Percentiles rank a stretch among this genome's conserved stretches.
These are phyloP conservation scores for Quercus alba DNA, from an alignment of 306 rosid species.

Conservation along the genomic window DNA sequence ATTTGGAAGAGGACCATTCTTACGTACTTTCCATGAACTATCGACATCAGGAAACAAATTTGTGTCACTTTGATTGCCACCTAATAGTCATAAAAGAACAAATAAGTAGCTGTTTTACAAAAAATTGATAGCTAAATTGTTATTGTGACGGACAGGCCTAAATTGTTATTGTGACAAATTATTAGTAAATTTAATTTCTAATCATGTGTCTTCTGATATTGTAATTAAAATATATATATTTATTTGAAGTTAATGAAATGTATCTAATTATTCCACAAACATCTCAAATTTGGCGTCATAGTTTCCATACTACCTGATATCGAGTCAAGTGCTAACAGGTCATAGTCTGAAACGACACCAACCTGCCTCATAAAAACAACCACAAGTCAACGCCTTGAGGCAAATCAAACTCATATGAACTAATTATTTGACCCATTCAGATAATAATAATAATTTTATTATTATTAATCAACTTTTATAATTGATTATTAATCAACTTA, in stretches of 20 bases:
- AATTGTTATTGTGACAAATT: too few species aligned
- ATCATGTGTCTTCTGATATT: too few species aligned
- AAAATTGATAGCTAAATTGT: background rate
- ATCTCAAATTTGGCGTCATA: background rate
- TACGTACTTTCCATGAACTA: conserved; percentile 91
- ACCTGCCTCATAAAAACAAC: conserved; percentile 44
- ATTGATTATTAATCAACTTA: too few species aligned
- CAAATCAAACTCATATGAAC: background rate
- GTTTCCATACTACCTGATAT: conserved; percentile 64
- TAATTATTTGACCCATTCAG: background rate
- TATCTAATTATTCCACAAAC: too few species aligned
- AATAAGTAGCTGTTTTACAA: conserved; percentile 8
- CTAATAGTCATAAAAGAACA: conserved; percentile 37
- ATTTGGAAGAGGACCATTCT: conserved; percentile 14
- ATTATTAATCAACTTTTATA: background rate
- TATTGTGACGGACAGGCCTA: background rate
- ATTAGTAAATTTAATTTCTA: too few species aligned
- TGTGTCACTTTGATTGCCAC: conserved; percentile 65
- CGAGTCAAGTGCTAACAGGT: conserved; percentile 87
- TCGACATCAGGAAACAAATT: conserved; percentile 74
- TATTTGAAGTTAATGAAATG: too few species aligned
- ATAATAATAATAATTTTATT: too few species aligned
- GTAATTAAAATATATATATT: too few species aligned
- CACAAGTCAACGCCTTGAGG: conserved; percentile 20
- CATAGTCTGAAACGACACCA: conserved; percentile 97